Evolutionary conservation across 2,329 filamentous ascomycete genomes (phyloP), one percentile per base, ranked within the genome.

Genomic region (Plectosphaerella cucumerina): DNA sequence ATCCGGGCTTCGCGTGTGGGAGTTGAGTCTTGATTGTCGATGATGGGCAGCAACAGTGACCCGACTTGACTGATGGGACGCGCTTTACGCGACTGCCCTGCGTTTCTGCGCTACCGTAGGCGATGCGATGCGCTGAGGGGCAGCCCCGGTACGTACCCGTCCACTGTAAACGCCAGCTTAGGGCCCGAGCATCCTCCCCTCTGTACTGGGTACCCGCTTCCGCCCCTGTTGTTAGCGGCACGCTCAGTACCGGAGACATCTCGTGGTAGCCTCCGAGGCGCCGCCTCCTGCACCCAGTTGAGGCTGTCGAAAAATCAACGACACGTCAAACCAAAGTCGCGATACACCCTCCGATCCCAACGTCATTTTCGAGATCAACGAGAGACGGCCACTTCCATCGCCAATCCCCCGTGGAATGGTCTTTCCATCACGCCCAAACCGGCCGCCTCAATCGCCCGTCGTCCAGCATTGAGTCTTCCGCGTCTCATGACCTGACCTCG

Each of bases 371-470:
- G 33, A 49, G 52, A 52, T 56, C 60, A 60, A 64, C 56, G 73
- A 77, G 77, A 31, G 26, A 31, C 8, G 26, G 26, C 26, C 26
- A 18, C 6, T 20, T 42, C 17, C 39, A 39, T 39, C 35, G 15
- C 8, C 8, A 8, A 6, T n/a, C 6, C 8, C 35, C 70, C 68
- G 56, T 68, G 70, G 58, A 60, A 73, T 73, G 71, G 67, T 57
- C 60, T 60, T 62, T 67, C 53, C 70, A 80, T 80, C 76, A 56
- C 63, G 63, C 56, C 73, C 63, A 73, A 55, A 58, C 56, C 58
- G 56, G 53, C 61, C 60, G 54, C 58, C 21, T 17, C 20, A 21
- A 57, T 61, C 26, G 26, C 26, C 26, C 12, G 26, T 42, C 17
- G 18, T 37, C 39, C n/a, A 18, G 39, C 39, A 20, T 18, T 42